Evolutionary conservation across 176 grass and related monocot species (phyloP), one percentile per base, ranked within the genome.

Genomic region (Avena sativa): DNA sequence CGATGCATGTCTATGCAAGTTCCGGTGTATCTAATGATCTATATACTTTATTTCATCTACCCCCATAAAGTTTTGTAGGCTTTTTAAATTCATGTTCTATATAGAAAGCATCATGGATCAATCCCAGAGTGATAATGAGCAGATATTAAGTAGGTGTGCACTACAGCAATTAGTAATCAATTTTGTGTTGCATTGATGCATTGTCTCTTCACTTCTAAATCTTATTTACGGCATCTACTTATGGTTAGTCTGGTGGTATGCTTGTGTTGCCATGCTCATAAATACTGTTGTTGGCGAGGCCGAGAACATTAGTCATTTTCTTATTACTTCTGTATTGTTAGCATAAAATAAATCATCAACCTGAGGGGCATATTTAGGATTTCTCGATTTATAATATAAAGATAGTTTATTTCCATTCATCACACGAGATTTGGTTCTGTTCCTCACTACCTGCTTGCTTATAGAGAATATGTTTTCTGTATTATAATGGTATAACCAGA

Each of bases 401-500:
- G 5, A 14, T 8, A 51, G n/a, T 51, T 75, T 75, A 28, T 82
- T 57, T 34, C 38, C 38, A 40, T 40, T 6, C 38, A 9, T 83
- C 23, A 2, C 44, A 52, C 23, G 21, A 75, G 51, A 28, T 13
- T 78, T 58, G 17, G 15, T 58, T 23, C 40, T 76, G 15, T 85
- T 26, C 20, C 43, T 79, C 15, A n/a, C 56, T 78, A 48, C 36
- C 21, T 51, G 52, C 65, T 50, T 76, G 49, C 73, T 30, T 83
- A 57, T 57, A 16, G 21, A 44, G 58, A 84, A 40, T 83, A 48
- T 10, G 86, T 52, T 76, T 79, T 85, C 21, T n/a, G 3, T 70
- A 76, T 76, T 52, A 76, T 76, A 79, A 56, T 65, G 50, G 74
- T 81, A 71, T 75, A 25, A 50, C 36, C 78, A 98, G 96, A 81